A percentile compares a stretch with the other conserved stretches of the same genome.
Evolutionary conservation across 1,139 yeast species (phyloP).

Genomic region (Diutina sp.): DNA sequence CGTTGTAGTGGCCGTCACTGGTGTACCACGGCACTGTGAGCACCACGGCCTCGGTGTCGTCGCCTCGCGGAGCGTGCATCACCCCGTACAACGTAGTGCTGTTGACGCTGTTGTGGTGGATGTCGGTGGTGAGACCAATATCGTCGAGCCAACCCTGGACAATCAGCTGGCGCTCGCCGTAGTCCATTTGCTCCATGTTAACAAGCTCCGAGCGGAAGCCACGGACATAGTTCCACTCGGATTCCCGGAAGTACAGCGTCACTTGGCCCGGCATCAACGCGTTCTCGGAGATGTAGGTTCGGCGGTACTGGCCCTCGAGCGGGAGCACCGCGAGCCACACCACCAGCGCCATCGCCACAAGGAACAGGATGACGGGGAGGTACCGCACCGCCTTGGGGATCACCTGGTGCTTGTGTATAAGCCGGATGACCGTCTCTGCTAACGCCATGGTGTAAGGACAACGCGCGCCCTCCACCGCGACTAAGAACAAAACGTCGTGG

Average conservation of each 20-base stretch:
- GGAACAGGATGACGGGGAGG: constrained; percentile 52
- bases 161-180: constrained; percentile 21
- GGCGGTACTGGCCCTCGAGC: constrained; percentile 66
- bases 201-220: constrained; percentile 57
- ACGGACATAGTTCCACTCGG: constrained; percentile 86
- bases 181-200: constrained; percentile 21
- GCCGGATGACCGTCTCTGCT: constrained; percentile 33
- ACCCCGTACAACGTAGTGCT: constrained; percentile 47
- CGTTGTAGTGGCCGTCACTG: constrained; percentile 45
- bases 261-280: constrained; percentile 97
- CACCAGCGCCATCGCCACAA: constrained; percentile 48
- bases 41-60: constrained; percentile 92
- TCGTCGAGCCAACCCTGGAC: constrained; percentile 53
- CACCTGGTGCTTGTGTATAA: constrained; percentile 37
- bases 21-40: constrained; percentile 78
- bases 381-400: constrained; percentile 41
- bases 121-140: constrained; percentile 60
- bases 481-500: not conserved
- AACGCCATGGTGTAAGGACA: constrained; percentile 37
- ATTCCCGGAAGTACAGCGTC: constrained; percentile 79
- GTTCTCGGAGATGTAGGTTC: constrained; percentile 85
- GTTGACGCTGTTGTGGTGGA: constrained; percentile 10
- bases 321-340: constrained; percentile 65
- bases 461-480: not conserved
- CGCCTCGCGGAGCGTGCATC: constrained; percentile 89